Conservation (phyloP, 1,284 basidiomycete genomes). For the Microbotryomycetes sp. region DNA sequence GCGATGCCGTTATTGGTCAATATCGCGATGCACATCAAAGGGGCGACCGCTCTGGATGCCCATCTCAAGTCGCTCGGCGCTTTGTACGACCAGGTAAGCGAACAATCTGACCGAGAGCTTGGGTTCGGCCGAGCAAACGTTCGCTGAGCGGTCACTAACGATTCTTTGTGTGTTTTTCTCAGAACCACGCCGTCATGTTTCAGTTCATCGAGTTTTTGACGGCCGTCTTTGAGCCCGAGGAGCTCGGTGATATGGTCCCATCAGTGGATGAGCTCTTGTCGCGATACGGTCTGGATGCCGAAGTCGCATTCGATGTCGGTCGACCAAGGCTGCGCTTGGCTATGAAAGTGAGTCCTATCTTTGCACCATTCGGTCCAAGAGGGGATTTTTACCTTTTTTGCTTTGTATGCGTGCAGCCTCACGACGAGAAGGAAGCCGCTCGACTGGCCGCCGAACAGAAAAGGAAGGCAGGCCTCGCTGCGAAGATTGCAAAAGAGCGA, state of each 20-base stretch:
- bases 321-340: slow-evolving; percentile 67
- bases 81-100: slow-evolving; percentile 68
- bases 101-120: background rate
- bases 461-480: slow-evolving; percentile 37
- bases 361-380: background rate
- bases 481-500: slow-evolving; percentile 45
- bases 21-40: slow-evolving; percentile 77
- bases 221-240: slow-evolving; percentile 42
- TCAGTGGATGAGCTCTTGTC: slow-evolving; percentile 62
- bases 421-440: slow-evolving; percentile 23
- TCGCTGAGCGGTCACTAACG: background rate
- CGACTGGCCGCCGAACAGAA: slow-evolving; percentile 6
- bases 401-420: background rate
- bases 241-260: slow-evolving; percentile 50
- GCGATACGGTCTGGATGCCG: slow-evolving; percentile 67
- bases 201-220: slow-evolving; percentile 51
- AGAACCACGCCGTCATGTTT: slow-evolving; percentile 49
- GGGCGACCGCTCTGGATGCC: slow-evolving; percentile 60
- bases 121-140: background rate
- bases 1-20: slow-evolving; percentile 78
- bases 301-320: slow-evolving; percentile 85
- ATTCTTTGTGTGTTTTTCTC: background rate
- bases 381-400: background rate
- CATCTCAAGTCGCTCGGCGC: slow-evolving; percentile 78
- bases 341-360: slow-evolving; percentile 42